Evolutionary conservation across 1,284 basidiomycete genomes (phyloP), one percentile per base, ranked within the genome.

Genomic region (Leccinum subrobustum): DNA sequence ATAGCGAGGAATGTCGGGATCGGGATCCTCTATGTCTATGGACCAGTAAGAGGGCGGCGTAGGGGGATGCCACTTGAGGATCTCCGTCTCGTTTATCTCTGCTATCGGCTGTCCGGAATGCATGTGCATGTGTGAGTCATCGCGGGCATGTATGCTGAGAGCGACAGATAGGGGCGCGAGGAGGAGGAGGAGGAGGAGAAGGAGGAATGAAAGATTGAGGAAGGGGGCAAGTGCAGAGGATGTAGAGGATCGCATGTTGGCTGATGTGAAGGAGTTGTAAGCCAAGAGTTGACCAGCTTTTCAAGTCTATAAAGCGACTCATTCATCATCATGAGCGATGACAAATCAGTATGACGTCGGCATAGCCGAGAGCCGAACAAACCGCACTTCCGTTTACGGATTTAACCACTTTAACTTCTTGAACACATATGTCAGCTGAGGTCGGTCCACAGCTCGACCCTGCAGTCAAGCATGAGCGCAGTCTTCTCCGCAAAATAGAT

Each of bases 1-100:
- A 70, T 88, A 82, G 47, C 84, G 79, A 27, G 76, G 66, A 51
- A 79, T 74, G 14, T 74, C 72, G 11, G 77, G 72, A 59, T 80
- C 79, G 3, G 73, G 74, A 58, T 83, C 80, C 47, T 88, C 85
- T 66, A 85, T 82, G 70, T 93, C 91, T 65, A 89, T 83, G 6
- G 88, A 85, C 75, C 85, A 92, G 71, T 93, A 94, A 3, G 91
- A 92, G 0, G 87, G 83, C 0, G 89, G 88, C 0, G 88, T 91
- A 0, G 86, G 85, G 2, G 76, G 71, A 70, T 93, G 91, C 61
- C 77, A 75, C 65, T 83, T 71, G 20, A 83, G 78, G 51, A 92
- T 76, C 56, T 87, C 84, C 0, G 89, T 88, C 70, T 93, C 92
- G 70, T 93, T 91, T 53, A 93, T 78, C 64, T 83, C 77, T 16